A percentile compares a stretch with the other conserved stretches of the same genome.
Evolutionary conservation across 2,329 filamentous ascomycete species (phyloP).

Genomic region (Clonostachys rhizophaga): DNA sequence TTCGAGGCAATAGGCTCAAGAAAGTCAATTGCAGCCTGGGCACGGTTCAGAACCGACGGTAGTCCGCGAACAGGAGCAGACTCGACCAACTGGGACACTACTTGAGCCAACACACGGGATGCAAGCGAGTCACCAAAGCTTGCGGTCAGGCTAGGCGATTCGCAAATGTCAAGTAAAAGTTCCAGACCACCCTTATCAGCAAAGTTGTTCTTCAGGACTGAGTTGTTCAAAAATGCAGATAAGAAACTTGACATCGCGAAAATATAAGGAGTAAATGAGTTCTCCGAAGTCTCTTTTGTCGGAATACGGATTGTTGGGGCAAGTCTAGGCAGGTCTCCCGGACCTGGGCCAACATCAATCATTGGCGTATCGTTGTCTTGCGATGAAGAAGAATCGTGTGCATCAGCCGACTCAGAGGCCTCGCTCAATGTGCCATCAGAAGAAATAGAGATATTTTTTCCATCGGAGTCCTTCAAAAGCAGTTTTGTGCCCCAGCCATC

Average conservation of each 20-base stretch:
- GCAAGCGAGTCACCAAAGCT: constrained; percentile 56
- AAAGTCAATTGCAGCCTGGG: constrained; percentile 63
- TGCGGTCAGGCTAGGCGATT: constrained; percentile 71
- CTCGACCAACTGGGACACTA: constrained; percentile 76
- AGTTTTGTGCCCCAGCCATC: constrained; percentile 77
- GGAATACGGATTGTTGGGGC: constrained; percentile 4
- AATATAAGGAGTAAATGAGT: constrained; percentile 62
- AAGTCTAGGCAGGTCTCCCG: constrained; percentile 1
- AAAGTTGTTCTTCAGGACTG: constrained; percentile 66
- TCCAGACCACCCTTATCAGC: constrained; percentile 78
- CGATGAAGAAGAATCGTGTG: constrained; percentile 27
- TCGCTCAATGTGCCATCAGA: constrained; percentile 39
- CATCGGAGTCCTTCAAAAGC: constrained; percentile 55
- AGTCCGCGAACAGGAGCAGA: constrained; percentile 75
- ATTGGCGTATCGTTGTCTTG: constrained; percentile 57
- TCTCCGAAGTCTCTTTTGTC: constrained; percentile 14
- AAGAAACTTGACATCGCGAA: constrained; percentile 75
- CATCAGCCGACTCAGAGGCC: constrained; percentile 16
- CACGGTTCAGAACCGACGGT: constrained; percentile 73
- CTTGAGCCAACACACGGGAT: constrained; percentile 65
- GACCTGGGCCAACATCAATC: constrained; percentile 41
- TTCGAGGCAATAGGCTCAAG: constrained; percentile 60
- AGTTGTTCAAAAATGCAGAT: constrained; percentile 67
- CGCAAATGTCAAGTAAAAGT: constrained; percentile 76
- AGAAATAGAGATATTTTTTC: constrained; percentile 45